Evolutionary conservation across 2,329 filamentous ascomycete genomes (phyloP), one percentile per base, ranked within the genome.

Genomic region (Venturia nashicola): DNA sequence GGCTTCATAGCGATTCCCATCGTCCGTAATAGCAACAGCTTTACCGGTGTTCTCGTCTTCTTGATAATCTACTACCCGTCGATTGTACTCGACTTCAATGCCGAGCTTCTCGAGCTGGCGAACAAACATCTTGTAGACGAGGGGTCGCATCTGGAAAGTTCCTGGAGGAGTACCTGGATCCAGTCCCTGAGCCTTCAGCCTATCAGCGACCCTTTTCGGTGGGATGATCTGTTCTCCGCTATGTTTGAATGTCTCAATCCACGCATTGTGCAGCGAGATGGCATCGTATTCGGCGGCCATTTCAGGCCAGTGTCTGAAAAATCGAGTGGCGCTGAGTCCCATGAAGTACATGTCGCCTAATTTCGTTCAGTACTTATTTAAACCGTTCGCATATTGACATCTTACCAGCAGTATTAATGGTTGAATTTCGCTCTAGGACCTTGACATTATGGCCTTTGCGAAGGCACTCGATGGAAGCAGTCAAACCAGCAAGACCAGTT

Each of bases 341-440:
- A 84, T 83, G 70, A 83, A 83, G 72, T 82, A 83, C 79, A 83
- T 83, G 71, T 84, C 82, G 62, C 82, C 82, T 80, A 62, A 20
- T 48, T 18, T 36, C 32, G 43, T 51, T 40, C 27, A 43, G 59
- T 8, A 42, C 11, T 7, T 23, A n/a, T n/a, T 6, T 36, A 36
- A 16, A 18, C 18, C 23, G 14, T 55, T 32, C 6, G 2, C 3
- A 27, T 11, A 23, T 5, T 11, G 16, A 51, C 32, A 3, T 42
- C 74, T 67, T 69, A 81, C 80, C 80, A 63, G 78, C 76, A 14
- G 79, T 81, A 71, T 81, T 82, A 71, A 82, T 81, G 57, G 75
- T 73, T 16, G 73, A 69, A 65, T 79, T 79, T 27, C 78, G 75
- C 75, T 76, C 74, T 43, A 76, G 64, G n/a, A 76, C 72, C 54